Percentiles rank a stretch among this genome's conserved stretches.
These are phyloP conservation scores for Paecilomyces sp. DNA, from an alignment of 2,329 filamentous ascomycete species.

Conservation along the genomic window DNA sequence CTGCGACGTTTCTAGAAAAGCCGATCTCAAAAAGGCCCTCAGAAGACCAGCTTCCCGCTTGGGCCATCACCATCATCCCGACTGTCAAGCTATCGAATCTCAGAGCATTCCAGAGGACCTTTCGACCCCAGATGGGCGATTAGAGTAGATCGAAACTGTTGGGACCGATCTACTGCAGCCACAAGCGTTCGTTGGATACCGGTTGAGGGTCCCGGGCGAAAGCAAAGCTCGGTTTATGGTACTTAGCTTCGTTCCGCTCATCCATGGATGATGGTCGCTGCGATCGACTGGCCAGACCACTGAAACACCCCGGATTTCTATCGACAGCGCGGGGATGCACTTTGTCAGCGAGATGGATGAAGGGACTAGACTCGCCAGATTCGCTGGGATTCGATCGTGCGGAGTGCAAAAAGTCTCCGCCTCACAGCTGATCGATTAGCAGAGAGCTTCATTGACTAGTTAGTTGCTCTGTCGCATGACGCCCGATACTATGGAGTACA, in stretches of 20 bases:
- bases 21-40: background rate
- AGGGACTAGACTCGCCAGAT: background rate
- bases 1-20: conserved; percentile 14
- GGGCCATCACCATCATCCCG: conserved; percentile 11
- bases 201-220: background rate
- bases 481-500: background rate
- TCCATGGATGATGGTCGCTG: background rate
- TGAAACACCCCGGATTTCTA: background rate
- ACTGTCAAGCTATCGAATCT: background rate
- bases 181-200: background rate
- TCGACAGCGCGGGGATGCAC: background rate
- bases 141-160: background rate
- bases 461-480: background rate
- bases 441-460: background rate
- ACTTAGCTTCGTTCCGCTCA: background rate
- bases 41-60: conserved; percentile 10
- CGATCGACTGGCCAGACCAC: background rate
- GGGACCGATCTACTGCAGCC: background rate
- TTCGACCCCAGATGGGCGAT: background rate
- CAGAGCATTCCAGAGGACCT: background rate
- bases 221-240: background rate
- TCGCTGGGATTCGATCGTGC: background rate
- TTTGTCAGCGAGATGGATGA: background rate
- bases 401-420: background rate
- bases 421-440: background rate